Conservation (phyloP, 2,329 filamentous ascomycete species). For the Fusarium verticillioides region DNA sequence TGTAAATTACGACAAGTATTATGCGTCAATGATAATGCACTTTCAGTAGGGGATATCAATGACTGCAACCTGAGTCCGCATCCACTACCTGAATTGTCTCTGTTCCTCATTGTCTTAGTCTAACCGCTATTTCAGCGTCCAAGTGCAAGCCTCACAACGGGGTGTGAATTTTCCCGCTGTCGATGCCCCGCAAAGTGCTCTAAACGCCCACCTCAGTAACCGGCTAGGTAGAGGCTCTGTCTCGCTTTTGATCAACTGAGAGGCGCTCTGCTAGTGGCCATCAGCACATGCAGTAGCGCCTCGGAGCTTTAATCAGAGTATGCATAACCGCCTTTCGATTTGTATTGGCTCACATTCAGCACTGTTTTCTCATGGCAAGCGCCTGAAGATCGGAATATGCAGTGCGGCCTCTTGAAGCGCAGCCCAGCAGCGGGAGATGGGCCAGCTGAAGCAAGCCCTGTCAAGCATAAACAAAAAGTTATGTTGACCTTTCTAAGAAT, state of each 20-base stretch:
- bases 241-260: background rate
- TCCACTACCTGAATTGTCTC: constrained; percentile 1
- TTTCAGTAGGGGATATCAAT: background rate
- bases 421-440: constrained; percentile 21
- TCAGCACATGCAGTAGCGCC: constrained; percentile 35
- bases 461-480: constrained; percentile 42
- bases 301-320: constrained; percentile 20
- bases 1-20: constrained; percentile 9
- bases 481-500: constrained; percentile 24
- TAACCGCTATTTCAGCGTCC: constrained; percentile 15
- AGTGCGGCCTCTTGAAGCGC: background rate
- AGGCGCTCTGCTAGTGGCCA: constrained; percentile 24
- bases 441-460: constrained; percentile 28
- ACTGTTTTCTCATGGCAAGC: constrained; percentile 1
- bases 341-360: constrained; percentile 12
- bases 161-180: background rate
- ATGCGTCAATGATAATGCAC: background rate
- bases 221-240: constrained; percentile 13
- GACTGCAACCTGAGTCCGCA: constrained; percentile 4
- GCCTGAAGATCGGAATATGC: constrained; percentile 1
- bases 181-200: constrained; percentile 13
- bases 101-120: background rate
- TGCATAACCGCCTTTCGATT: constrained; percentile 27
- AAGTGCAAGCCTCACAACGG: constrained; percentile 14
- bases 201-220: constrained; percentile 22